phyloP scores from a whole-genome alignment of 495 filamentous ascomycete species.

The Aspergillus mulundensis region DNA sequence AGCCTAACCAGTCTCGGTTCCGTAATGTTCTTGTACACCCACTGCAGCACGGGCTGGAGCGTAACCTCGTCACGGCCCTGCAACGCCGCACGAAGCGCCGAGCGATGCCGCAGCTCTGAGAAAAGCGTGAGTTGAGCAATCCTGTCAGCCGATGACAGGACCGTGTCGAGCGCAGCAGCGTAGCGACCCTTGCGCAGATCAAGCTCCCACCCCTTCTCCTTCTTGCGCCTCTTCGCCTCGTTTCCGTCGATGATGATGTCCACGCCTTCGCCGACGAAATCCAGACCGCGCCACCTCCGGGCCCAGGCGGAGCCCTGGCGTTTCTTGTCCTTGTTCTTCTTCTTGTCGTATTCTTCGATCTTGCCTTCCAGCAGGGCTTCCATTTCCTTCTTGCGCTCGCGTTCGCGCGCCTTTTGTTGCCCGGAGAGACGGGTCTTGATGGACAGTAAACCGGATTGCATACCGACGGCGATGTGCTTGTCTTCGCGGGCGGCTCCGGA shows the following conservation, averaged over 20 bases:
- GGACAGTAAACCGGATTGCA: slow-evolving; percentile 85
- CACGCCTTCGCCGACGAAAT: slow-evolving; percentile 78
- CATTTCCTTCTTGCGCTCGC: slow-evolving; percentile 81
- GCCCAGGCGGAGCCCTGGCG: slow-evolving; percentile 65
- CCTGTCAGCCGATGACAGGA: slow-evolving; percentile 55
- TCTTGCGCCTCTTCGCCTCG: slow-evolving; percentile 51
- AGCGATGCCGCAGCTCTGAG: slow-evolving; percentile 80
- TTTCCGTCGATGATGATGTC: slow-evolving; percentile 86
- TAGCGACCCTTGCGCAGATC: slow-evolving; percentile 77
- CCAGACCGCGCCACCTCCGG: slow-evolving; percentile 66
- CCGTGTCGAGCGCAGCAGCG: slow-evolving; percentile 69
- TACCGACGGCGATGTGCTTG: slow-evolving; percentile 87
- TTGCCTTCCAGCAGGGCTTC: slow-evolving; percentile 73
- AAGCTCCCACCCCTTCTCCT: slow-evolving; percentile 72
- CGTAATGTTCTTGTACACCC: slow-evolving; percentile 72
- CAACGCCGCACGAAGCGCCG: slow-evolving; percentile 77
- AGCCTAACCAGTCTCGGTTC: slow-evolving; percentile 74
- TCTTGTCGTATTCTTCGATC: slow-evolving; percentile 62
- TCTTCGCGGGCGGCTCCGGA: slow-evolving; percentile 65
- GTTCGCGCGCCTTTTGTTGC: slow-evolving; percentile 70
- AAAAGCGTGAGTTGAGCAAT: slow-evolving; percentile 70
- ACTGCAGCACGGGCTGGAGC: slow-evolving; percentile 76
- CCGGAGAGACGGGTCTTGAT: slow-evolving; percentile 83
- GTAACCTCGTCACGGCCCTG: slow-evolving; percentile 76
- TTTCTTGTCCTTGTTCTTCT: slow-evolving; percentile 61